Conservation (phyloP, 257 asterid species). For the Asclepias syriaca region DNA sequence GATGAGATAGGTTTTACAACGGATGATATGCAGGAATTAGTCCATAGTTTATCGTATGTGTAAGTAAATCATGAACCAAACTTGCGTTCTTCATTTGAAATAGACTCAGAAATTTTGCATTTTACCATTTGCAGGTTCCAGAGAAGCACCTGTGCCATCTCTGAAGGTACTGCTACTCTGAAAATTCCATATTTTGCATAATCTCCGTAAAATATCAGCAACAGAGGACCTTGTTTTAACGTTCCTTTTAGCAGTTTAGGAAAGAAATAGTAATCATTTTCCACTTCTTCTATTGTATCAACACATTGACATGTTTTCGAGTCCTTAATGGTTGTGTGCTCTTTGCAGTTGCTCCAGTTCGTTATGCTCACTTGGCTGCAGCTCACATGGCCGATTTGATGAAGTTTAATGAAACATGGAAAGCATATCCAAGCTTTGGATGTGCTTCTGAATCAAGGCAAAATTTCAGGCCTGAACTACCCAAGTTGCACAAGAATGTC, state of each 20-base stretch:
- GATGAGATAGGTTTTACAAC: constrained; percentile 45
- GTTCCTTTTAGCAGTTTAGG: too few relatives aligned
- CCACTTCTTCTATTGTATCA: not conserved
- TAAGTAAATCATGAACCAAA: constrained; percentile 10
- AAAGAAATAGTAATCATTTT: not conserved
- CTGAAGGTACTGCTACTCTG: constrained; percentile 31
- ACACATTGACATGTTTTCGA: not conserved
- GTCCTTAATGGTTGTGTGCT: not conserved
- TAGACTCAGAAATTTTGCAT: not conserved
- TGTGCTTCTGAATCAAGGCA: not conserved
- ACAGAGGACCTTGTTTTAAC: too few relatives aligned
- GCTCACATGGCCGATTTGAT: constrained; percentile 28
- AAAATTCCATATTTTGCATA: too few relatives aligned
- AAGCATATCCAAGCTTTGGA: not conserved
- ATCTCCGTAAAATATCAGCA: not conserved
- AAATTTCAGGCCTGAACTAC: constrained; percentile 24
- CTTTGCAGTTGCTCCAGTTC: constrained; percentile 42
- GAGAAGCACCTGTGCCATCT: constrained; percentile 39
- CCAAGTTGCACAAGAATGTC: constrained; percentile 37
- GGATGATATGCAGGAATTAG: constrained; percentile 42
- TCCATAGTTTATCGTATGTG: constrained; percentile 39
- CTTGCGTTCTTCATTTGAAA: not conserved
- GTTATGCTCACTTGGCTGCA: constrained; percentile 45
- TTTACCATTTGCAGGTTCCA: constrained; percentile 32
- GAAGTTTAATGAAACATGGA: constrained; percentile 17